Evolutionary conservation across 768 basidiomycete species (phyloP).

Genomic region (Goffeauzyma gilvescens): DNA sequence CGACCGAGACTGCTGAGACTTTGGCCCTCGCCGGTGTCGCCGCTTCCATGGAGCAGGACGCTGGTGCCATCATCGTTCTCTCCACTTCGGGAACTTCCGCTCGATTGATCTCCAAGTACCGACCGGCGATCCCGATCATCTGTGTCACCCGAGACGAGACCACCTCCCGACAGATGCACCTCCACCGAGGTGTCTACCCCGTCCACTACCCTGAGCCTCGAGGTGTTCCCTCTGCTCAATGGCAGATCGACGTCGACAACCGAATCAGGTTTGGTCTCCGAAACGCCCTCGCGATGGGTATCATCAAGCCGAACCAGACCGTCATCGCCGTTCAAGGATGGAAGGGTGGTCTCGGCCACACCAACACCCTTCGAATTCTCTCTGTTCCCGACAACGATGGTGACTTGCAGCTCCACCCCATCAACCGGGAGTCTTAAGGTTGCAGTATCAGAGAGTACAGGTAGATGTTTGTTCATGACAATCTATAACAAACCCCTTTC

Average conservation of each 20-base stretch:
- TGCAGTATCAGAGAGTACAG: too few species aligned
- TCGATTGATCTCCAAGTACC: slow-evolving; percentile 87
- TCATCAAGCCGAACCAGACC: slow-evolving; percentile 73
- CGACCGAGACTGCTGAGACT: slow-evolving; percentile 87
- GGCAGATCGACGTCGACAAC: slow-evolving; percentile 73
- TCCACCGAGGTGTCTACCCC: slow-evolving; percentile 91
- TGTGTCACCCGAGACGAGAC: slow-evolving; percentile 90
- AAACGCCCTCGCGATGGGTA: slow-evolving; percentile 59
- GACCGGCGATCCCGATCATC: slow-evolving; percentile 81
- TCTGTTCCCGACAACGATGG: slow-evolving; percentile 28
- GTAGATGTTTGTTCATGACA: too few species aligned
- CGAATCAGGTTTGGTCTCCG: slow-evolving; percentile 43
- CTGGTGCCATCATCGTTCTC: slow-evolving; percentile 82
- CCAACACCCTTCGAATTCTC: slow-evolving; percentile 32
- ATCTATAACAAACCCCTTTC: too few species aligned
- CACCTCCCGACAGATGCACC: slow-evolving; percentile 87
- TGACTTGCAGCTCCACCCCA: slow-evolving; percentile 30
- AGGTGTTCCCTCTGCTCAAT: slow-evolving; percentile 66
- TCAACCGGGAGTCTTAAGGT: slow-evolving; percentile 17
- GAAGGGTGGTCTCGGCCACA: slow-evolving; percentile 89
- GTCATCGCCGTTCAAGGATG: slow-evolving; percentile 97
- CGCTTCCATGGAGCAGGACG: slow-evolving; percentile 83
- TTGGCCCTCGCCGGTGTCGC: slow-evolving; percentile 90
- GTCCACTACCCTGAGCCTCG: slow-evolving; percentile 94
- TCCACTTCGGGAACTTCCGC: slow-evolving; percentile 91